Evolutionary conservation across 352 stramenopile species (phyloP), one percentile per base, ranked within the genome.

Genomic region (Phytophthora hibernalis): DNA sequence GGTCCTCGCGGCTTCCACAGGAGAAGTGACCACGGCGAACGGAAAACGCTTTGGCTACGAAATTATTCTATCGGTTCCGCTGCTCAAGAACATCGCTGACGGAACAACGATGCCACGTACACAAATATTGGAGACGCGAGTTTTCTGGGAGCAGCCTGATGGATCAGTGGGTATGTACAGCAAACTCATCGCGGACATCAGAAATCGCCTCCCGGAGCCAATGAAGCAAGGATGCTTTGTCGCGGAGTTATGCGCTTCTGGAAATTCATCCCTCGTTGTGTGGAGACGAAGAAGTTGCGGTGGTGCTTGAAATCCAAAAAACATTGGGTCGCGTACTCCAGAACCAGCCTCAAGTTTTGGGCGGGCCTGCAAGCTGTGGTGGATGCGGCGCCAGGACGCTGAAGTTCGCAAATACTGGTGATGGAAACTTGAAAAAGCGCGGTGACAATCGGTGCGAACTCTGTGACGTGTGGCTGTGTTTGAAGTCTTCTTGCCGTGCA

Each of bases 241-340:
- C 63, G 53, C 10, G 53, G 30, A 13, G 52, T 76, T 2, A 49
- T 70, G 48, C 54, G 53, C 13, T 76, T 72, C 49, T 76, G 68
- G 68, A 76, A 76, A 44, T 76, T 70, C 37, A 64, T 76, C 13
- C 68, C 68, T 8, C 57, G 63, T n/a, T 67, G 52, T 20, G 61
- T 76, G 21, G 63, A 70, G 43, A 64, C 50, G 15, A 76, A 76
- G 33, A 76, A 73, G 37, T 48, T 76, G 53, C 54, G 57, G 16
- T 76, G 54, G 61, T 71, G 61, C 37, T 56, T 74, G 9, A 67
- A 63, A 38, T 22, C 37, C 51, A 70, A 65, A 45, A 70, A 66
- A 26, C 28, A 1, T 53, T 64, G 30, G 35, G 44, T 13, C 35
- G 24, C 9, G 49, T 68, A 3, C 45, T 70, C 3, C 54, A 55